Conservation (phyloP, 1,284 basidiomycete species). For the Pseudozyma sp. region DNA sequence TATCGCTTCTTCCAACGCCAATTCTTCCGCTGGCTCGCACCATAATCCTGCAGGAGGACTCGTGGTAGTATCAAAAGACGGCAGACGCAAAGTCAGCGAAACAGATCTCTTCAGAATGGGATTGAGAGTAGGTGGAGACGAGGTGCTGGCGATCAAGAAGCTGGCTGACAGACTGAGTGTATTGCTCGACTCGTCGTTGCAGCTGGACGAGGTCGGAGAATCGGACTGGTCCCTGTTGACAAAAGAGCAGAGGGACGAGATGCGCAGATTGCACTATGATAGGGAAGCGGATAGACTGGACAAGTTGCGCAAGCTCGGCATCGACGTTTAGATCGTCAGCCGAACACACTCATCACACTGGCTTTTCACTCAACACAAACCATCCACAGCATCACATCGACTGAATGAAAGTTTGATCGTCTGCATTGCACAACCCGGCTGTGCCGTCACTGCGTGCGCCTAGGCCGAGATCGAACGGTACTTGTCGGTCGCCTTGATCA, state of each 20-base stretch:
- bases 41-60: conserved; percentile 19
- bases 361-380: background rate
- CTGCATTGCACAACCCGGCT: background rate
- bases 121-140: conserved; percentile 58
- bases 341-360: conserved; percentile 3
- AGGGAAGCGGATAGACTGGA: conserved; percentile 53
- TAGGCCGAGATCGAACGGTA: conserved; percentile 44
- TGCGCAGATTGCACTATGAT: conserved; percentile 35
- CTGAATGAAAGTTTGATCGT: no score
- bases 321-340: conserved; percentile 32
- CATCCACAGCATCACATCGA: background rate
- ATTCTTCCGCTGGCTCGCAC: background rate
- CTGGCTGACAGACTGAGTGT: conserved; percentile 60
- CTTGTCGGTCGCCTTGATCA: conserved; percentile 75
- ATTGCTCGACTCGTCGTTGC: conserved; percentile 36
- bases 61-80: conserved; percentile 26
- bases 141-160: conserved; percentile 58
- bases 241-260: conserved; percentile 38
- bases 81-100: conserved; percentile 56
- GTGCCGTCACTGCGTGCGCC: background rate
- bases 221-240: conserved; percentile 30
- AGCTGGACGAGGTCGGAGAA: conserved; percentile 49
- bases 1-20: conserved; percentile 45
- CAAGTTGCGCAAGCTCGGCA: conserved; percentile 49
- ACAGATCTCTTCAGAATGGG: conserved; percentile 66